Evolutionary conservation across 2,329 filamentous ascomycete species (phyloP).

Genomic region (Monosporascus sp.): DNA sequence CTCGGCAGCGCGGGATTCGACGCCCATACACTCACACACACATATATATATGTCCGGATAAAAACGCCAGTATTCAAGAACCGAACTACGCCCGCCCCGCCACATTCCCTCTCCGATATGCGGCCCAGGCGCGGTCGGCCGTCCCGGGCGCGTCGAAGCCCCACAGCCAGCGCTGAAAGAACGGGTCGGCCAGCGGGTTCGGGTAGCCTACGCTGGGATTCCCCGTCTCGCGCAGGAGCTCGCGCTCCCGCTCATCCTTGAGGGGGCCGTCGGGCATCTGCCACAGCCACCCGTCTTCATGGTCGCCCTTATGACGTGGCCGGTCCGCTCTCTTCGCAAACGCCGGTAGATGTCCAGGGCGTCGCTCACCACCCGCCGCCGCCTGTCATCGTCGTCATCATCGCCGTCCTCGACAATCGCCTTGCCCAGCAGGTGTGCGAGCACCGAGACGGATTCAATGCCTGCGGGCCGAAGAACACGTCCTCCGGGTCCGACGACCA

Average conservation of each 20-base stretch:
- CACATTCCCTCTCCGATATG: too few species aligned
- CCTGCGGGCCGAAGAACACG: slow-evolving; percentile 12
- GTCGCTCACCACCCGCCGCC: background rate
- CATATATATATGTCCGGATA: too few species aligned
- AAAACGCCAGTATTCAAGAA: too few species aligned
- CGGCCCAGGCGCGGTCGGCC: slow-evolving; percentile 12
- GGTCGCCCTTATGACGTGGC: slow-evolving; percentile 11
- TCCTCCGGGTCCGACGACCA: slow-evolving; percentile 11
- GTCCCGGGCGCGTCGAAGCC: slow-evolving; percentile 11
- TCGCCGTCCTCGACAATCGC: background rate
- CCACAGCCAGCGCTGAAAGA: slow-evolving; percentile 19
- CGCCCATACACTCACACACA: too few species aligned
- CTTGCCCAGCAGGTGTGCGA: slow-evolving; percentile 12
- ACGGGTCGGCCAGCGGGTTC: slow-evolving; percentile 15
- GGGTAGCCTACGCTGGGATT: slow-evolving; percentile 13
- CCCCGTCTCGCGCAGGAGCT: slow-evolving; percentile 7
- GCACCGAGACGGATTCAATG: slow-evolving; percentile 12
- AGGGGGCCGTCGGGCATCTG: slow-evolving; percentile 16
- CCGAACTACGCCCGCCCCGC: too few species aligned
- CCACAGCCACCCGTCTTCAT: slow-evolving; percentile 12
- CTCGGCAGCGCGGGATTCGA: too few species aligned
- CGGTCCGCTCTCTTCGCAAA: slow-evolving; percentile 14
- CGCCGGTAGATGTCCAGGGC: slow-evolving; percentile 11
- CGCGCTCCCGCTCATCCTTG: slow-evolving; percentile 13
- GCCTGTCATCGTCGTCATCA: background rate